phyloP scores from a whole-genome alignment of 495 filamentous ascomycete genomes.

The Pyronema domesticum region DNA sequence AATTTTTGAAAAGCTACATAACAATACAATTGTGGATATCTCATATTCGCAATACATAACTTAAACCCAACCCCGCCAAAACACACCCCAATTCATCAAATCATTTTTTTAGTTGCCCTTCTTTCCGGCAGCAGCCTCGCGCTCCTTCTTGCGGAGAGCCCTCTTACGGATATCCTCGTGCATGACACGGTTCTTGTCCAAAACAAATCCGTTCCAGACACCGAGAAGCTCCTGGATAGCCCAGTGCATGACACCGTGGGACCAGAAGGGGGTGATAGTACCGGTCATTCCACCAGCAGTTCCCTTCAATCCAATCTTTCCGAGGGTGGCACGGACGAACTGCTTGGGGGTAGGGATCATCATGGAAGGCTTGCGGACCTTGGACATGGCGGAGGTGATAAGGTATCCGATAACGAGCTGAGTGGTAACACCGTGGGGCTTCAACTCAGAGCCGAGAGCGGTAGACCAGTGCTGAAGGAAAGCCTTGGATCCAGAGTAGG shows the following conservation, averaged over 20 bases:
- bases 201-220: slow-evolving; percentile 40
- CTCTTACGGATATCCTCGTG: slow-evolving; percentile 73
- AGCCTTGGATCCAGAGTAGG: slow-evolving; percentile 93
- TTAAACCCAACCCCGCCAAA: too few species aligned
- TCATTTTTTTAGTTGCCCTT: slow-evolving; percentile 9
- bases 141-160: slow-evolving; percentile 73
- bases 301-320: slow-evolving; percentile 63
- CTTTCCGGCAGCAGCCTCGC: slow-evolving; percentile 34
- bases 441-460: slow-evolving; percentile 66
- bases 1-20: not conserved
- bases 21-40: too few species aligned
- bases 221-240: slow-evolving; percentile 53
- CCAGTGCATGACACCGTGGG: slow-evolving; percentile 79
- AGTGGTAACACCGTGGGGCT: slow-evolving; percentile 60
- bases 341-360: slow-evolving; percentile 62
- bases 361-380: slow-evolving; percentile 59
- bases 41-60: too few species aligned
- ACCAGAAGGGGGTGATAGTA: slow-evolving; percentile 85
- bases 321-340: slow-evolving; percentile 63
- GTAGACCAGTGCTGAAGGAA: slow-evolving; percentile 96
- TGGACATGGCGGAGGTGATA: slow-evolving; percentile 88
- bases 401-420: slow-evolving; percentile 79
- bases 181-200: slow-evolving; percentile 56
- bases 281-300: slow-evolving; percentile 55
- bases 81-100: not conserved